Evolutionary conservation across 2,329 filamentous ascomycete species (phyloP), one percentile per base, ranked within the genome.

Genomic region (Phaeosphaeriaceae sp.): DNA sequence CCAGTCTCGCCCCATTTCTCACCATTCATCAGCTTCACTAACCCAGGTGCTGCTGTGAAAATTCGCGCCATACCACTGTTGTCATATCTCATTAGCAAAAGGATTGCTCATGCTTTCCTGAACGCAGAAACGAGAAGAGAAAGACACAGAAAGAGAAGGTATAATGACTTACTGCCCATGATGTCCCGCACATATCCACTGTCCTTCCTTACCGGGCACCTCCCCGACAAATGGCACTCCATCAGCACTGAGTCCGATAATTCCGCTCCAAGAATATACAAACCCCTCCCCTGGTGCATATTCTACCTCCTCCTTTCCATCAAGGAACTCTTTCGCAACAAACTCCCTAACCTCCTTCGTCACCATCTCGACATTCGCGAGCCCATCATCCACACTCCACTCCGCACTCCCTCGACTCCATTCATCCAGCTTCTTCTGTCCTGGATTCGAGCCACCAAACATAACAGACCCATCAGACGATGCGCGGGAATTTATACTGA

Each of bases 401-500:
- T 70, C 70, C 0, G 74, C 70, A 54, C 76, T 66, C 27, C 58
- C 40, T 21, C 68, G 67, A 10, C 75, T 57, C 70, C 70, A 76
- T 7, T 64, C 57, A 45, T 74, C 69, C 17, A 77, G 63, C 47
- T 67, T 56, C 31, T 64, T 61, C 48, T 76, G 74, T 1, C 74
- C 72, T 25, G 71, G 68, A 44, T 75, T 76, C 1, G 64, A 70
- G 5, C 74, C 74, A 2, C 74, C 73, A 41, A 77, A 73, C 67
- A 76, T 64, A 7, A 76, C 56, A 20, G 70, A 64, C 10, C 73
- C 73, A 46, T 77, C 73, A 2, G 68, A 54, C 7, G 62, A 63
- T 20, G 62, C 70, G 13, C 74, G 71, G 13, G 74, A 69, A 48
- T 77, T 77, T 56, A 77, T 75, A 44, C 67, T 75, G 51, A 76